phyloP scores from a whole-genome alignment of 2,329 filamentous ascomycete species.

The Hymenoscyphus albidus region DNA sequence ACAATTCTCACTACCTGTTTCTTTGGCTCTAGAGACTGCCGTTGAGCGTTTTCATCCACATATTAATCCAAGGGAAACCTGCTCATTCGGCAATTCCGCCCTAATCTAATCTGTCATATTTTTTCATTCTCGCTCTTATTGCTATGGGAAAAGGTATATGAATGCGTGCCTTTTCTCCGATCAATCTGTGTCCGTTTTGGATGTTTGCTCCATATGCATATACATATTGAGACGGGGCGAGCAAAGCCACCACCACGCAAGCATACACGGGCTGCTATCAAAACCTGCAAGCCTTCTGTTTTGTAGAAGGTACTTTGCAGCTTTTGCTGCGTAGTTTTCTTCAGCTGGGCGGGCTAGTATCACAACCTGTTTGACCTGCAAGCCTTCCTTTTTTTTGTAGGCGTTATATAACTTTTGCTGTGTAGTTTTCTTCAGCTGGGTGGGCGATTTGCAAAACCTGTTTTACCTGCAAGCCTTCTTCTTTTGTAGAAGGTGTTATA shows the following conservation, averaged over 20 bases:
- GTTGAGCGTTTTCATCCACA: background rate
- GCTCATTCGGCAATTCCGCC: conserved; percentile 10
- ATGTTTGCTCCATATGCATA: conserved; percentile 4
- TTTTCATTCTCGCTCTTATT: conserved; percentile 8
- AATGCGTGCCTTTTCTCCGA: conserved; percentile 9
- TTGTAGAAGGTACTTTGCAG: background rate
- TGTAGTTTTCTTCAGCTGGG: background rate
- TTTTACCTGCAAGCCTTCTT: background rate
- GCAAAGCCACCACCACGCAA: background rate
- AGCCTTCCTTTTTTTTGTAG: background rate
- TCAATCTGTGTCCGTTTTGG: conserved; percentile 2
- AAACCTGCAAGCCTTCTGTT: background rate
- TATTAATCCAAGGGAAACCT: conserved; percentile 15
- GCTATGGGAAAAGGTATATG: conserved; percentile 8
- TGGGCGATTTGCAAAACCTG: background rate
- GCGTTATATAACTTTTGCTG: background rate
- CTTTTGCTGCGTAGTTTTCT: background rate
- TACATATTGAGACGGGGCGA: background rate
- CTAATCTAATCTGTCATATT: background rate
- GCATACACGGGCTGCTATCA: background rate
- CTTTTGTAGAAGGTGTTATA: background rate
- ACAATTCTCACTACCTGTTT: background rate
- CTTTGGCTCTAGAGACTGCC: background rate
- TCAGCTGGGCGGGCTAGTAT: background rate
- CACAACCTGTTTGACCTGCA: background rate